Conservation (phyloP, 176 grass and related monocot genomes). For the Raddia guianensis region DNA sequence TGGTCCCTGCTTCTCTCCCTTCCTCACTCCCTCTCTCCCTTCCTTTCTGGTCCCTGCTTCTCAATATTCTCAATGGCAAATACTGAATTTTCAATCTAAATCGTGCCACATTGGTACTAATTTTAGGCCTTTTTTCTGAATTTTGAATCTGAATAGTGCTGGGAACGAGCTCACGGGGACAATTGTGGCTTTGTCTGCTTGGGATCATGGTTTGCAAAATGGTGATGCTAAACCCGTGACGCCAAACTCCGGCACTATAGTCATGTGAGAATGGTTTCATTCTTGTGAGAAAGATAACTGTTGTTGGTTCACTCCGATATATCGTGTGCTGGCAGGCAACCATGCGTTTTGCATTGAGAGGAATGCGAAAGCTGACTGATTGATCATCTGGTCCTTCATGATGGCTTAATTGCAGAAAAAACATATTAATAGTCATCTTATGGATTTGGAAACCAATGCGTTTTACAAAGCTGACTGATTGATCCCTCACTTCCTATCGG, state of each 20-base stretch:
- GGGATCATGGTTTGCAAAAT: slow-evolving; percentile 51
- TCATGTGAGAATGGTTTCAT: slow-evolving; percentile 40
- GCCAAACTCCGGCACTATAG: slow-evolving; percentile 9
- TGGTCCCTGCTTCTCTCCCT: no score
- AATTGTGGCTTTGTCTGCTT: slow-evolving; percentile 12
- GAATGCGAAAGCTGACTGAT: no score
- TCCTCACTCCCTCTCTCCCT: no score
- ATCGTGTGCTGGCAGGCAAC: slow-evolving; percentile 52
- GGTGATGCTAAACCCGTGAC: slow-evolving; percentile 43
- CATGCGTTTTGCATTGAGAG: neutral
- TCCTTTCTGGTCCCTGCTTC: no score
- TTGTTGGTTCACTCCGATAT: slow-evolving; percentile 16
- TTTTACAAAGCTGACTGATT: no score
- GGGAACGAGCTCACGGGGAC: slow-evolving; percentile 44
- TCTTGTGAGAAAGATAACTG: slow-evolving; percentile 26
- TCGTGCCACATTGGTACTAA: no score
- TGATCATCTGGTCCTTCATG: slow-evolving; percentile 37
- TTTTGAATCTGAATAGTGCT: neutral
- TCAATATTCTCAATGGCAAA: no score
- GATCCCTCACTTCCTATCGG: no score
- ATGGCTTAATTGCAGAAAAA: slow-evolving; percentile 46
- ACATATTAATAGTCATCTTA: slow-evolving; percentile 36
- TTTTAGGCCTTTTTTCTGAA: no score
- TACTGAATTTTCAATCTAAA: no score
- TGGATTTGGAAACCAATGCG: slow-evolving; percentile 72